Conservation (phyloP, 495 filamentous ascomycete species). For the Penicillium lagena region DNA sequence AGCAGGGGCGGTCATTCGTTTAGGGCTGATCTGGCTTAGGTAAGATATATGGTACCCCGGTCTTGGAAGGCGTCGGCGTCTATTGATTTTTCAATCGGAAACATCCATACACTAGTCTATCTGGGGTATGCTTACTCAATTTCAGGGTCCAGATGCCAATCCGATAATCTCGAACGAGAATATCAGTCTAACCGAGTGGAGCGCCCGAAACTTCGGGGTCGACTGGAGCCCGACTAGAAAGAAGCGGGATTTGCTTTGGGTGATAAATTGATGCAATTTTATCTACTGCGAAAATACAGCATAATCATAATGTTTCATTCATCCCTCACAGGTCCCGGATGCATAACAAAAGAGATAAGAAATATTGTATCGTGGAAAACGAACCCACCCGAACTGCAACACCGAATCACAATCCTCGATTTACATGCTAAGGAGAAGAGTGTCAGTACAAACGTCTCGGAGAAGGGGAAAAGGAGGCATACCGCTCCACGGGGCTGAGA, state of each 20-base stretch:
- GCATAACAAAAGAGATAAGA: too few relatives aligned
- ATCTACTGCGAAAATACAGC: too few relatives aligned
- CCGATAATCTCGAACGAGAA: not conserved
- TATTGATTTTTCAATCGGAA: not conserved
- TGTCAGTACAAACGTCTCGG: not conserved
- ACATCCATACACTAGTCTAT: too few relatives aligned
- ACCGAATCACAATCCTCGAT: not conserved
- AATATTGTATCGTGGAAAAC: constrained; percentile 2
- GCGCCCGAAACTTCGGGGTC: too few relatives aligned
- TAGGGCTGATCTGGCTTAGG: not conserved
- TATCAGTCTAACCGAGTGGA: too few relatives aligned
- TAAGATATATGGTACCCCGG: not conserved
- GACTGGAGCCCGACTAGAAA: not conserved
- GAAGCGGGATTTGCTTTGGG: too few relatives aligned
- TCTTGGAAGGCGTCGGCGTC: not conserved
- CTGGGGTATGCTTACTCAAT: not conserved
- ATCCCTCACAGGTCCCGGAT: too few relatives aligned
- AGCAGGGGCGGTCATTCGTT: not conserved
- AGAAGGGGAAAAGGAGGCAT: constrained; percentile 8
- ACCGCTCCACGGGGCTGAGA: constrained; percentile 69
- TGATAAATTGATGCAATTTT: too few relatives aligned
- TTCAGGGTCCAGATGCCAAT: not conserved
- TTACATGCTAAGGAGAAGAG: constrained; percentile 17
- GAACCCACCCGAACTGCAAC: not conserved
- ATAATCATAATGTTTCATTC: too few relatives aligned